Percentiles rank a stretch among this genome's conserved stretches.
phyloP scores from a whole-genome alignment of 2,329 filamentous ascomycete genomes.

The Berkeleyomyces rouxiae region DNA sequence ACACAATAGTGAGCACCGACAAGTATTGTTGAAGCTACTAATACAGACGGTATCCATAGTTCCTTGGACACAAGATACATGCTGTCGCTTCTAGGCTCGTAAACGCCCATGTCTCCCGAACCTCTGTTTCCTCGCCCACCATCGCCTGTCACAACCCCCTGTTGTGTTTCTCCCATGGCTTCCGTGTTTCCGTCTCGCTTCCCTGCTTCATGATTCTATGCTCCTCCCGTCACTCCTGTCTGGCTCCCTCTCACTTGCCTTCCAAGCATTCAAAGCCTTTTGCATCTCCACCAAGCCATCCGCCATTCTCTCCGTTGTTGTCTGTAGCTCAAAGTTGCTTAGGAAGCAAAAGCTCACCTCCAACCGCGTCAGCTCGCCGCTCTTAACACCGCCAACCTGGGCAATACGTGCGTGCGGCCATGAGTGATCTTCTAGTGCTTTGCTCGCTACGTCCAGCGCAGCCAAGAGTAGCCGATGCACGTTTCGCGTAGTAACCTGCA shows the following conservation, averaged over 20 bases:
- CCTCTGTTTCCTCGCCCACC: no score
- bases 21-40: no score
- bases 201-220: neutral
- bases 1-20: no score
- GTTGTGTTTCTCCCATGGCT: neutral
- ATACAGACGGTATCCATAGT: no score
- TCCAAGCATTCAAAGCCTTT: neutral
- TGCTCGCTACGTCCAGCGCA: slow-evolving; percentile 75
- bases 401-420: slow-evolving; percentile 75
- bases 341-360: slow-evolving; percentile 85
- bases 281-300: neutral
- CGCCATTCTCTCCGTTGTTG: slow-evolving; percentile 37
- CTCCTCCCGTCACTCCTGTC: neutral
- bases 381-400: slow-evolving; percentile 74
- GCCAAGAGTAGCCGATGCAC: slow-evolving; percentile 76
- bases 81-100: no score
- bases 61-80: no score
- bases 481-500: slow-evolving; percentile 69
- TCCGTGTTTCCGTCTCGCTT: neutral
- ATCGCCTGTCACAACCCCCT: no score
- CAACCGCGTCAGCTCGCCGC: slow-evolving; percentile 61
- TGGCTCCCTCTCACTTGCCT: neutral
- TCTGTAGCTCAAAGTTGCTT: slow-evolving; percentile 62
- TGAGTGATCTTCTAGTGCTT: slow-evolving; percentile 81
- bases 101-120: no score